A percentile compares a stretch with the other conserved stretches of the same genome.
These are phyloP conservation scores for Trametes pubescens DNA, from an alignment of 1,284 basidiomycete species.

Conservation along the genomic window DNA sequence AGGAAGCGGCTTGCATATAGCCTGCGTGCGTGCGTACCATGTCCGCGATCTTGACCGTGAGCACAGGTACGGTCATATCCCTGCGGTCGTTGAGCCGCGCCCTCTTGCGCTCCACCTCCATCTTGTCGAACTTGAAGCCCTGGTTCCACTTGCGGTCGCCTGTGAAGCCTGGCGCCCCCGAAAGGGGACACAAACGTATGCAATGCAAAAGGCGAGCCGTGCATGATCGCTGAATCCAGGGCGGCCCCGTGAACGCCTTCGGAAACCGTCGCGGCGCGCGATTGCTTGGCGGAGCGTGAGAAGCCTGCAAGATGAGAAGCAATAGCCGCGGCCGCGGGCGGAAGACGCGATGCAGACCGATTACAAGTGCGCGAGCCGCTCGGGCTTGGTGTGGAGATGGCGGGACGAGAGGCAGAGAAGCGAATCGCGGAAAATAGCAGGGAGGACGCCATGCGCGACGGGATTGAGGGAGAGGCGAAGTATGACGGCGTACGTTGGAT, in stretches of 20 bases:
- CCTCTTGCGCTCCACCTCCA: slow-evolving; percentile 45
- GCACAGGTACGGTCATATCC: slow-evolving; percentile 62
- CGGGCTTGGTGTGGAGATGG: slow-evolving; percentile 36
- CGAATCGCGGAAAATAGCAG: slow-evolving; percentile 50
- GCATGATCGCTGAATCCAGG: slow-evolving; percentile 44
- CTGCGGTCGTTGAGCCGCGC: slow-evolving; percentile 52
- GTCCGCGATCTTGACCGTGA: slow-evolving; percentile 64
- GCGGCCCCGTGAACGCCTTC: slow-evolving; percentile 5
- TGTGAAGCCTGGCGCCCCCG: slow-evolving; percentile 82
- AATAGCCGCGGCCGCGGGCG: slow-evolving; percentile 10
- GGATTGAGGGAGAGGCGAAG: slow-evolving; percentile 44
- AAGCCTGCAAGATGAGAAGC: slow-evolving; percentile 21
- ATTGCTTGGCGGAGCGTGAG: slow-evolving; percentile 26
- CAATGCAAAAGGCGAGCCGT: slow-evolving; percentile 65
- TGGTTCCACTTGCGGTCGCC: slow-evolving; percentile 53
- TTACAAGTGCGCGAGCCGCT: slow-evolving; percentile 47
- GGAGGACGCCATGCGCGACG: slow-evolving; percentile 50
- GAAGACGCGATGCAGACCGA: slow-evolving; percentile 37
- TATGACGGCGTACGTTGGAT: slow-evolving; percentile 48
- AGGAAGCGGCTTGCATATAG: slow-evolving; percentile 3
- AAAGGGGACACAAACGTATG: slow-evolving; percentile 67
- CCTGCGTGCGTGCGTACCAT: slow-evolving; percentile 55
- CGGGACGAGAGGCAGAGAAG: slow-evolving; percentile 42
- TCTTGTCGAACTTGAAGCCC: slow-evolving; percentile 45
- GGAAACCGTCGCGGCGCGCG: slow-evolving; percentile 25